These are phyloP conservation scores for Chenopodium berlandieri DNA, from an alignment of 148 eudicot species.

Conservation along the genomic window DNA sequence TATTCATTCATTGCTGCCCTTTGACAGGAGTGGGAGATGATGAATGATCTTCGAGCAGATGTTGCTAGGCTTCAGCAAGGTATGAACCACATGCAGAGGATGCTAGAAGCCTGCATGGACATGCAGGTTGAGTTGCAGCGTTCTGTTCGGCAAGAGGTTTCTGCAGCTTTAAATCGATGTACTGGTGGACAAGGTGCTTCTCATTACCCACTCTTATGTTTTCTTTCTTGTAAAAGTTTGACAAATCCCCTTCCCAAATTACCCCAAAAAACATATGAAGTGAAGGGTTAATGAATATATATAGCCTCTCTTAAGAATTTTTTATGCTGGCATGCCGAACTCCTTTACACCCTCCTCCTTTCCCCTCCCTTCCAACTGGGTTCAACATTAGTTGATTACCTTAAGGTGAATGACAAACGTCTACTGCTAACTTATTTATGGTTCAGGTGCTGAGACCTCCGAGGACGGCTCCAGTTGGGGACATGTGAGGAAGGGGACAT, in stretches of 20 bases:
- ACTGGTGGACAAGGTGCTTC: conserved; percentile 57
- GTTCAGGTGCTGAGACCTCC: conserved; percentile 64
- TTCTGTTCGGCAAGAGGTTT: conserved; percentile 94
- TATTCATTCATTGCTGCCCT: conserved; percentile 7
- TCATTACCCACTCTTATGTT: neutral
- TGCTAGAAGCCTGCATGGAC: conserved; percentile 98
- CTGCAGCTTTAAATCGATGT: conserved; percentile 91
- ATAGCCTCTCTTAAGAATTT: neutral
- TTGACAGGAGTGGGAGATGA: conserved; percentile 94
- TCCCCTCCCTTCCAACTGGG: neutral
- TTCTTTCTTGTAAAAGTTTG: neutral
- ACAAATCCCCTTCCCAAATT: neutral
- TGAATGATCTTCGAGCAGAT: conserved; percentile 86
- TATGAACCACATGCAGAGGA: conserved; percentile 97
- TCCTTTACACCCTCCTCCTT: no score
- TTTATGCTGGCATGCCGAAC: neutral
- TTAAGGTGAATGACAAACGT: neutral
- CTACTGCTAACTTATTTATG: conserved; percentile 9
- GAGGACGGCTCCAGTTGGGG: conserved; percentile 96
- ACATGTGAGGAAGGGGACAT: conserved; percentile 82
- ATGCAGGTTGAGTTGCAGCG: conserved; percentile 99
- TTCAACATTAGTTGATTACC: neutral
- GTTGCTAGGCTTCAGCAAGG: conserved; percentile 95
- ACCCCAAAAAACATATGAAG: neutral
- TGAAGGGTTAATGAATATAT: neutral